Evolutionary conservation across 1,284 basidiomycete genomes (phyloP), one percentile per base, ranked within the genome.

Genomic region (Trametes sp.): DNA sequence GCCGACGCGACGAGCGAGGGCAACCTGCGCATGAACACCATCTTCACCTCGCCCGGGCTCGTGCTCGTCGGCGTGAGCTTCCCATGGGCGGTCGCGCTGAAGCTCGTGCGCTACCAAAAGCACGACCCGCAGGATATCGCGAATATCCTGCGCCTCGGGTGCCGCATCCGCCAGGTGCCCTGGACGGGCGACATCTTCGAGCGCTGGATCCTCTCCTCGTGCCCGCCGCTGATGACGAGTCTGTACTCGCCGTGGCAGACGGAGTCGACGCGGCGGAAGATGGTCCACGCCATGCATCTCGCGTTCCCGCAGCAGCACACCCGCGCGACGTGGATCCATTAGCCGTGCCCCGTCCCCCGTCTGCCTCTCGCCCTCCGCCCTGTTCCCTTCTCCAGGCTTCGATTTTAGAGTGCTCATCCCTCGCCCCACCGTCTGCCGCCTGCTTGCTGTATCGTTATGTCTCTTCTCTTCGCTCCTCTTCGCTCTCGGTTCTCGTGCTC

Each of bases 1-100:
- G 69, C 74, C 16, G 84, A 84, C 14, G 77, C 87, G 0, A 72
- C 84, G 16, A 78, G 79, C 33, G 74, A 77, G 2, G 77, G 80
- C 59, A 88, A 88, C 68, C 65, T 82, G n/a, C 69, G 73, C 0
- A 73, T 82, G 42, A 85, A 88, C 69, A 87, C 85, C 1, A 76
- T 90, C n/a, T 90, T 82, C 73, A 72, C 75, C 0, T 82, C 84
- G 0, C 74, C 75, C 0, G 86, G 87, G 44, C 80, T 90, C 41
- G 74, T 72, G 1, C 78, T 88, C 57, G 74, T 89, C 68, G 84
- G 82, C 64, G 87, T 90, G 0, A 84, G 85, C 33, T 88, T 87
- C 66, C 83, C 84, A 60, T 90, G 88, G 88, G 82, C 83, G 0
- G 81, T 90, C 31, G 86, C 88, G 3, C 82, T 90, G 64, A 90